phyloP scores from a whole-genome alignment of 495 filamentous ascomycete genomes.

The Zalerion maritima region DNA sequence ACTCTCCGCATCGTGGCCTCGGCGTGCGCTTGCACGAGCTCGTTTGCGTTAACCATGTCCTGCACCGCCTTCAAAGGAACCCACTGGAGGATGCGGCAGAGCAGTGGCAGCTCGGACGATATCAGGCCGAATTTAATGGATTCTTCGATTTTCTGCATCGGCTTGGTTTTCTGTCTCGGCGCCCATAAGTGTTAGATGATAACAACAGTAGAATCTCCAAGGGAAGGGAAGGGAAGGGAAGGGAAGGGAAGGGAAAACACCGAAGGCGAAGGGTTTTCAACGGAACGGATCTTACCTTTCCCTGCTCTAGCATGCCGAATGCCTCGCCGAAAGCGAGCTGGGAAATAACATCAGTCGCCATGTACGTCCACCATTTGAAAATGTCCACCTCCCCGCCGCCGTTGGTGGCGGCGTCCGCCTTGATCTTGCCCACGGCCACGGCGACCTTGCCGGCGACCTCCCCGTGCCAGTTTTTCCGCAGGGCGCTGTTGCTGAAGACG shows the following conservation, averaged over 20 bases:
- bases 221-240: too few species aligned
- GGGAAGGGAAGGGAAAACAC: constrained; percentile 12
- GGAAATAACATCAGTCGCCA: constrained; percentile 42
- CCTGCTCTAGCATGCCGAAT: constrained; percentile 38
- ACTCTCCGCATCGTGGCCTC: too few species aligned
- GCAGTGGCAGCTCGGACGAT: too few species aligned
- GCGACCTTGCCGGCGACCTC: constrained; percentile 12
- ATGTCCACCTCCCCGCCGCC: constrained; percentile 28
- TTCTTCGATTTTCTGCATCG: too few species aligned
- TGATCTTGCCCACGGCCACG: constrained; percentile 10
- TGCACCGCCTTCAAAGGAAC: too few species aligned
- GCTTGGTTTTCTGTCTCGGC: too few species aligned
- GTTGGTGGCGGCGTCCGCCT: constrained; percentile 21
- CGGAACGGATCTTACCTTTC: constrained; percentile 18
- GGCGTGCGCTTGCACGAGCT: too few species aligned
- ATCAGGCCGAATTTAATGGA: too few species aligned
- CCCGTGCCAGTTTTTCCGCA: constrained; percentile 6
- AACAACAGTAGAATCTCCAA: too few species aligned
- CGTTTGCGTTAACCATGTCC: too few species aligned
- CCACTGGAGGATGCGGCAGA: too few species aligned
- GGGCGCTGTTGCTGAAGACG: constrained; percentile 11
- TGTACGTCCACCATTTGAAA: constrained; percentile 41
- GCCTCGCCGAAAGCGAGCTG: constrained; percentile 43
- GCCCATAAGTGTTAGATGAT: too few species aligned
- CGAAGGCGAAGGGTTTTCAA: constrained; percentile 3